Evolutionary conservation across 352 stramenopile genomes (phyloP).

Genomic region (Globisporangium cederbergense): DNA sequence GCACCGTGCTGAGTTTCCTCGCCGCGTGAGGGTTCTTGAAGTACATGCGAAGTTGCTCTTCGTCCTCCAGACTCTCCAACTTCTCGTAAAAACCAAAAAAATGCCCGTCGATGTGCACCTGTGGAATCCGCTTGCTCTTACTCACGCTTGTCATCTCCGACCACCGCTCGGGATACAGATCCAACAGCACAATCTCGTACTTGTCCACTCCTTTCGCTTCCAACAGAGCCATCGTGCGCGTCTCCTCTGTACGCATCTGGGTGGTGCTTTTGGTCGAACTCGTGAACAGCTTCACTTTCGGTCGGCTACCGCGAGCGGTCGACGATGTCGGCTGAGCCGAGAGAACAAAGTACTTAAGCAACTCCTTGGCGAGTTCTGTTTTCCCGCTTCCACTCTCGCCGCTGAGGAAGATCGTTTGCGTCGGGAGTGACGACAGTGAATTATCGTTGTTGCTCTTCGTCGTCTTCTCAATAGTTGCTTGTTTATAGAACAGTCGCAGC

Average conservation of each 20-base stretch:
- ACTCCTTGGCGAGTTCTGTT: slow-evolving; percentile 71
- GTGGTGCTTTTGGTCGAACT: slow-evolving; percentile 83
- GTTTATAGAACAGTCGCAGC: slow-evolving; percentile 38
- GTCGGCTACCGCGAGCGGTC: slow-evolving; percentile 11
- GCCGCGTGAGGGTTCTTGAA: slow-evolving; percentile 64
- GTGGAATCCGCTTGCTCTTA: slow-evolving; percentile 64
- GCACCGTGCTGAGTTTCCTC: slow-evolving; percentile 52
- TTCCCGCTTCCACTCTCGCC: slow-evolving; percentile 77
- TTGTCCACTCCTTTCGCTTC: slow-evolving; percentile 58
- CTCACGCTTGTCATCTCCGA: slow-evolving; percentile 63
- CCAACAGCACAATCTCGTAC: slow-evolving; percentile 72
- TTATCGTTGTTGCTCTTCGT: slow-evolving; percentile 2
- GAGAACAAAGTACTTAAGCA: slow-evolving; percentile 75
- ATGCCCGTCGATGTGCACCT: slow-evolving; percentile 63
- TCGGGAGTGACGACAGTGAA: not conserved
- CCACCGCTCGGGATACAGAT: slow-evolving; percentile 63
- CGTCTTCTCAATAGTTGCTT: not conserved
- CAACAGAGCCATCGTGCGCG: slow-evolving; percentile 67
- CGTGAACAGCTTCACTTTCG: slow-evolving; percentile 64
- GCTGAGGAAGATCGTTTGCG: slow-evolving; percentile 43
- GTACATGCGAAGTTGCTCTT: slow-evolving; percentile 79
- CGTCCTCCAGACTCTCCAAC: slow-evolving; percentile 70
- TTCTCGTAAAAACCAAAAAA: slow-evolving; percentile 85
- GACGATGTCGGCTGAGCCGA: slow-evolving; percentile 40
- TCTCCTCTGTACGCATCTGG: slow-evolving; percentile 78